A percentile compares a stretch with the other conserved stretches of the same genome.
These are phyloP conservation scores for Gypsophila paniculata DNA, from an alignment of 179 eudicot genomes.

Conservation along the genomic window DNA sequence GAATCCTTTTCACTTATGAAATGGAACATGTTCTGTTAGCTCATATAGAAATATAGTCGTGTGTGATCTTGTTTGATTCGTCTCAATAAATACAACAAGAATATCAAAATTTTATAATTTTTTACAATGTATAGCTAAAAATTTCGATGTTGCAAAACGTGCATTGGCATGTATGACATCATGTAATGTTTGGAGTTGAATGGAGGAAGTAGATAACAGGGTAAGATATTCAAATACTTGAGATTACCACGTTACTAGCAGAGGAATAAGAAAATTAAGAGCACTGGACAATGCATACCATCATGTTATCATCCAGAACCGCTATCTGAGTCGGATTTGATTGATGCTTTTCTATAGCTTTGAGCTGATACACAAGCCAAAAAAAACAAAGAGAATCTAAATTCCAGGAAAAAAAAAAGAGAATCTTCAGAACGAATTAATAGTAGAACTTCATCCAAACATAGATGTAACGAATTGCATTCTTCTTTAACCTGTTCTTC, in stretches of 20 bases:
- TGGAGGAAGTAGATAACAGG: not conserved
- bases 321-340: constrained; percentile 33
- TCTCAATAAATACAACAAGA: too few species aligned
- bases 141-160: too few species aligned
- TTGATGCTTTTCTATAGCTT: constrained; percentile 42
- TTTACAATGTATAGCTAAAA: too few species aligned
- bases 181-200: not conserved
- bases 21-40: constrained; percentile 12
- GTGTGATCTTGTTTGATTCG: too few species aligned
- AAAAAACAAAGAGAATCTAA: constrained; percentile 17
- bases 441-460: constrained; percentile 7
- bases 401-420: constrained; percentile 11
- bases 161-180: too few species aligned
- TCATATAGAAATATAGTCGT: too few species aligned
- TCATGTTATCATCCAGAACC: constrained; percentile 26
- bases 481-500: constrained; percentile 54
- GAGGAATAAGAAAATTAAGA: not conserved
- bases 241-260: not conserved
- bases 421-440: not conserved
- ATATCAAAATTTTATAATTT: too few species aligned
- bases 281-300: constrained; percentile 25
- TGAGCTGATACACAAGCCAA: constrained; percentile 39
- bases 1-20: not conserved
- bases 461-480: constrained; percentile 8
- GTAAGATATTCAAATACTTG: not conserved